phyloP scores from a whole-genome alignment of 345 rosid species.

The Salix udensis region DNA sequence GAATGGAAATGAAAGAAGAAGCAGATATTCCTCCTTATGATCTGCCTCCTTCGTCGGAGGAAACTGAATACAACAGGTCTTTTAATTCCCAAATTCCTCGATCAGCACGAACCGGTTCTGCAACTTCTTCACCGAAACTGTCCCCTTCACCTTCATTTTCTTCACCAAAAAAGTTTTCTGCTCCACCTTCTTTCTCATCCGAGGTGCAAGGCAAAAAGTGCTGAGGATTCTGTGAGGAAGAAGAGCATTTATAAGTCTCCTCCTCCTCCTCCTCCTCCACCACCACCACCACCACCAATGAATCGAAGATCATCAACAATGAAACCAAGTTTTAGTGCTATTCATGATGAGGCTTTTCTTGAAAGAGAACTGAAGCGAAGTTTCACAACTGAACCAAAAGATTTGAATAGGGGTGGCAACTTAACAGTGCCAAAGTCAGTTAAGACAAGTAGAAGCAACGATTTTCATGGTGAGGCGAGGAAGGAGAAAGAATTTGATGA shows the following conservation, averaged over 20 bases:
- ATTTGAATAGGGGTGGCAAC: neutral
- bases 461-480: constrained; percentile 24
- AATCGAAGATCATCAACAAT: constrained; percentile 31
- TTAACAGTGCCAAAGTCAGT: constrained; percentile 28
- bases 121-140: constrained; percentile 40
- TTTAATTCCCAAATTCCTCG: constrained; percentile 28
- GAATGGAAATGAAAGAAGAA: constrained; percentile 51
- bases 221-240: constrained; percentile 48
- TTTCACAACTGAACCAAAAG: constrained; percentile 21
- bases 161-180: constrained; percentile 20
- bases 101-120: constrained; percentile 25
- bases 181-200: constrained; percentile 17
- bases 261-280: constrained; percentile 56
- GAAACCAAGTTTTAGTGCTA: constrained; percentile 18
- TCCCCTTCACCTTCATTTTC: constrained; percentile 38
- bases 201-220: constrained; percentile 42
- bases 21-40: constrained; percentile 17
- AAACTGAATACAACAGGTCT: constrained; percentile 26
- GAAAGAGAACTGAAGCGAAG: constrained; percentile 25
- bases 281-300: constrained; percentile 34
- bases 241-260: constrained; percentile 42
- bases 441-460: constrained; percentile 29
- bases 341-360: constrained; percentile 21
- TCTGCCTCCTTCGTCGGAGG: constrained; percentile 30
- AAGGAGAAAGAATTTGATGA: constrained; percentile 17